Evolutionary conservation across 257 asterid species (phyloP).

Genomic region (Echites panduratus): DNA sequence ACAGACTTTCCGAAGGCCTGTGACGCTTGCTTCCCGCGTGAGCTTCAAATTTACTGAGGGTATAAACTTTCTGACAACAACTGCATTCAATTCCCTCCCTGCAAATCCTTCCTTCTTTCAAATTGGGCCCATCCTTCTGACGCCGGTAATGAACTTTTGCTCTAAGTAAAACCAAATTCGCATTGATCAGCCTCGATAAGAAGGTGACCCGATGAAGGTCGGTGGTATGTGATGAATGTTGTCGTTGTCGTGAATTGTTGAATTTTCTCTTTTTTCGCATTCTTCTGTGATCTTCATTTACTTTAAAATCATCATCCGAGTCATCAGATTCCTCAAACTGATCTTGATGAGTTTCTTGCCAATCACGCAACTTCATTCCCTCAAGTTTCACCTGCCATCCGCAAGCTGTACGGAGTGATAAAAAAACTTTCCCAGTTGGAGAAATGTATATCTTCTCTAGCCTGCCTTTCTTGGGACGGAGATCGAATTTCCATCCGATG

Average conservation of each 20-base stretch:
- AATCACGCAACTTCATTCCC: conserved; percentile 8
- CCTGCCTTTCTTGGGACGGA: conserved; percentile 4
- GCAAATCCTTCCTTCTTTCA: conserved; percentile 60
- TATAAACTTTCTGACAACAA: conserved; percentile 53
- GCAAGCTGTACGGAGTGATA: conserved; percentile 56
- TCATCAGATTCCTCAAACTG: too few relatives aligned
- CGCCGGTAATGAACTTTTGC: conserved; percentile 50
- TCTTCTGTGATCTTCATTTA: too few relatives aligned
- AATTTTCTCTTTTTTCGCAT: too few relatives aligned
- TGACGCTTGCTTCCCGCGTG: conserved; percentile 65
- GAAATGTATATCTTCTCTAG: conserved; percentile 40
- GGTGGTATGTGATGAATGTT: conserved; percentile 19
- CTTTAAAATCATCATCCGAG: too few relatives aligned
- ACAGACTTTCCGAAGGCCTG: conserved; percentile 56
- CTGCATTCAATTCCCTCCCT: conserved; percentile 81
- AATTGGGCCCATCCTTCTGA: conserved; percentile 24
- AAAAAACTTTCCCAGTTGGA: conserved; percentile 39
- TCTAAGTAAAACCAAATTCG: conserved; percentile 53
- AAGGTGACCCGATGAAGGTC: conserved; percentile 48
- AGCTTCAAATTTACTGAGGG: conserved; percentile 51
- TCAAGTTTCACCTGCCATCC: conserved; percentile 23
- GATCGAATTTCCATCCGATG: conserved; percentile 50
- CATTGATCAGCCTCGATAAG: conserved; percentile 74
- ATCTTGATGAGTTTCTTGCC: background rate
- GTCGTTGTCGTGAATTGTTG: conserved; percentile 7